phyloP scores from a whole-genome alignment of 257 asterid species.

The Jacaranda mimosifolia region DNA sequence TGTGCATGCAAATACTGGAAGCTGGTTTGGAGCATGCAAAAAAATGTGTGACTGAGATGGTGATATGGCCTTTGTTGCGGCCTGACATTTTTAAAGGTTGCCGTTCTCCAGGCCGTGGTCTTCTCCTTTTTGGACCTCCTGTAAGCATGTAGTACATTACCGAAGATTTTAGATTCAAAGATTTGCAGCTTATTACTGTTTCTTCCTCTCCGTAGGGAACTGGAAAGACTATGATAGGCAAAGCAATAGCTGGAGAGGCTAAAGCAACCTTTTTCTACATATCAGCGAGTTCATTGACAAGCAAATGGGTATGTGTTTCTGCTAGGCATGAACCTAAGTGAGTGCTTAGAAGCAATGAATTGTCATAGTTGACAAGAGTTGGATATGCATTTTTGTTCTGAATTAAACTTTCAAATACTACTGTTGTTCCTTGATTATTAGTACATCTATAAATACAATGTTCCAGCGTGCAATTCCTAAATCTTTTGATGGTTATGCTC shows the following conservation, averaged over 20 bases:
- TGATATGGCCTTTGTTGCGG: slow-evolving; percentile 96
- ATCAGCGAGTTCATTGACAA: slow-evolving; percentile 97
- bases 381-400: slow-evolving; percentile 26
- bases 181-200: slow-evolving; percentile 36
- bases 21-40: slow-evolving; percentile 99
- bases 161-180: slow-evolving; percentile 16
- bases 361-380: slow-evolving; percentile 8
- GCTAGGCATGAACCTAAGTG: slow-evolving; percentile 1
- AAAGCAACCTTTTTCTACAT: slow-evolving; percentile 98
- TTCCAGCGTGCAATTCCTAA: slow-evolving; percentile 4
- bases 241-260: slow-evolving; percentile 99
- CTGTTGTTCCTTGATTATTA: slow-evolving; percentile 22
- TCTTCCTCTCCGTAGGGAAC: slow-evolving; percentile 76
- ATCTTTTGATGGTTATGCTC: slow-evolving; percentile 27
- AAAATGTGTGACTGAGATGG: slow-evolving; percentile 99
- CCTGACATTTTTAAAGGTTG: slow-evolving; percentile 98
- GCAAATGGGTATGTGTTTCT: slow-evolving; percentile 87
- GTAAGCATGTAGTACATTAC: slow-evolving; percentile 58
- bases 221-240: slow-evolving; percentile 99
- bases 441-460: slow-evolving; percentile 6
- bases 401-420: slow-evolving; percentile 24
- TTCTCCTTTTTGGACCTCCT: slow-evolving; percentile 99
- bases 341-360: slow-evolving; percentile 18
- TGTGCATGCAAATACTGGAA: slow-evolving; percentile 35
- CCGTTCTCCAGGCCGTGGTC: slow-evolving; percentile 99